Evolutionary conservation across 192 early-diverging fungal genomes (phyloP).

Genomic region (Entomortierella beljakovae): DNA sequence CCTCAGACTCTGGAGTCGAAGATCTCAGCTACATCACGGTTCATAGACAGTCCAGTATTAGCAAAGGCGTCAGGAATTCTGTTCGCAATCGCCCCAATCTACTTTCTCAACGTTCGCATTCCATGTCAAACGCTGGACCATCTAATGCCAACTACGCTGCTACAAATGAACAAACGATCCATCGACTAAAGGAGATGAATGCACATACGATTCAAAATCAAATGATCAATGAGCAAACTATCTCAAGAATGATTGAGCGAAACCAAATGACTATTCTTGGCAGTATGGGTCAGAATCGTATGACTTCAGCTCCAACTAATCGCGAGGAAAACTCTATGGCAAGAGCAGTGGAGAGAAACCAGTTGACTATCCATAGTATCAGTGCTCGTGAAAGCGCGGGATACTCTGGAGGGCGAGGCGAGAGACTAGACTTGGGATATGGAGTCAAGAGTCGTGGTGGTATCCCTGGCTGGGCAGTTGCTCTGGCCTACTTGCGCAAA

Average conservation of each 20-base stretch:
- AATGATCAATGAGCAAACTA: constrained; percentile 75
- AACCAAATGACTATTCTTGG: constrained; percentile 70
- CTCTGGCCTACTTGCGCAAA: constrained; percentile 54
- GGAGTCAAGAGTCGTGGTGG: constrained; percentile 49
- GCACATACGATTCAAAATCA: constrained; percentile 65
- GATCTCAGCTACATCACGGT: constrained; percentile 19
- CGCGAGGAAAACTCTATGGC: constrained; percentile 67
- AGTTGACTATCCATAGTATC: constrained; percentile 77
- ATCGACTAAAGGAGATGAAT: constrained; percentile 65
- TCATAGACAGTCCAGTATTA: constrained; percentile 17
- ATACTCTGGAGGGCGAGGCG: constrained; percentile 49
- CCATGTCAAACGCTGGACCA: constrained; percentile 26
- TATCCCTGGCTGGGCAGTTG: constrained; percentile 40
- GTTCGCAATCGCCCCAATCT: constrained; percentile 33
- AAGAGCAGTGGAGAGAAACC: constrained; percentile 75
- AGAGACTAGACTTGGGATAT: constrained; percentile 44
- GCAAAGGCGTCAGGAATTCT: constrained; percentile 5
- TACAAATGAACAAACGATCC: constrained; percentile 60
- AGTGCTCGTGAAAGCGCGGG: constrained; percentile 58
- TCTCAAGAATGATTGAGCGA: constrained; percentile 78
- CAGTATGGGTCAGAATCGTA: constrained; percentile 54
- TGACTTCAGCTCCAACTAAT: constrained; percentile 44
- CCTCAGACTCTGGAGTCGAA: background rate
- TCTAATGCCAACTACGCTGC: constrained; percentile 31
- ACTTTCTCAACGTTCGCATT: constrained; percentile 41